phyloP scores from a whole-genome alignment of 345 rosid species.

The Durio zibethinus region DNA sequence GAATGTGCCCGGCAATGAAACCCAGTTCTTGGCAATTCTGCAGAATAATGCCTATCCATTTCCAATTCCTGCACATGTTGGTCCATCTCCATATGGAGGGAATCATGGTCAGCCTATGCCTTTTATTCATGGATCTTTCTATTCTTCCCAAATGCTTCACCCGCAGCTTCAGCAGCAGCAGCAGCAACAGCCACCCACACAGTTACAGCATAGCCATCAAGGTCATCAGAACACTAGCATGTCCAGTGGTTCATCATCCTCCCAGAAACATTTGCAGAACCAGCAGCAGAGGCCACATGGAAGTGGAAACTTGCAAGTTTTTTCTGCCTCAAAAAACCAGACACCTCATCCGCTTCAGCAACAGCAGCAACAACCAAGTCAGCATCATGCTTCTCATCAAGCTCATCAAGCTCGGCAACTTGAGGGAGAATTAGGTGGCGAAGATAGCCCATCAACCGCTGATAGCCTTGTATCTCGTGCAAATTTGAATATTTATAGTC shows the following conservation, averaged over 20 bases:
- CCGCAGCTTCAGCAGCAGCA: conserved; percentile 72
- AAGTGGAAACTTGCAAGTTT: conserved; percentile 54
- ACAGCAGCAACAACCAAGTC: conserved; percentile 58
- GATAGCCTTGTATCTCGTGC: conserved; percentile 70
- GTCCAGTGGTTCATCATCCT: conserved; percentile 67
- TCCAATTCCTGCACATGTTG: conserved; percentile 87
- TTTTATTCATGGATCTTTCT: conserved; percentile 80
- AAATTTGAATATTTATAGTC: conserved; percentile 52
- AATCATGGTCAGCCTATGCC: conserved; percentile 69
- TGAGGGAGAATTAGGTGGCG: conserved; percentile 61
- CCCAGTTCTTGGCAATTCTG: conserved; percentile 85
- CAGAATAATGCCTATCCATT: conserved; percentile 79
- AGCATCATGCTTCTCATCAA: conserved; percentile 58
- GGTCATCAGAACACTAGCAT: conserved; percentile 68
- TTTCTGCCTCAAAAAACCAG: conserved; percentile 55
- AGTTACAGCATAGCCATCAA: conserved; percentile 58
- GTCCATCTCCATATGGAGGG: conserved; percentile 70
- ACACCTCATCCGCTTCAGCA: conserved; percentile 57
- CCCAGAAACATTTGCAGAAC: conserved; percentile 79
- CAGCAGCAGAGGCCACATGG: conserved; percentile 63
- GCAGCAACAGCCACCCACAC: conserved; percentile 25
- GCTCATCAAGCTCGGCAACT: conserved; percentile 56
- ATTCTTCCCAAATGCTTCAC: conserved; percentile 84
- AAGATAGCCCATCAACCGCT: conserved; percentile 80
- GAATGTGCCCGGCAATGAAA: conserved; percentile 71